These are phyloP conservation scores for Oehlia diaphana DNA, from an alignment of 192 early-diverging fungal genomes.

Conservation along the genomic window DNA sequence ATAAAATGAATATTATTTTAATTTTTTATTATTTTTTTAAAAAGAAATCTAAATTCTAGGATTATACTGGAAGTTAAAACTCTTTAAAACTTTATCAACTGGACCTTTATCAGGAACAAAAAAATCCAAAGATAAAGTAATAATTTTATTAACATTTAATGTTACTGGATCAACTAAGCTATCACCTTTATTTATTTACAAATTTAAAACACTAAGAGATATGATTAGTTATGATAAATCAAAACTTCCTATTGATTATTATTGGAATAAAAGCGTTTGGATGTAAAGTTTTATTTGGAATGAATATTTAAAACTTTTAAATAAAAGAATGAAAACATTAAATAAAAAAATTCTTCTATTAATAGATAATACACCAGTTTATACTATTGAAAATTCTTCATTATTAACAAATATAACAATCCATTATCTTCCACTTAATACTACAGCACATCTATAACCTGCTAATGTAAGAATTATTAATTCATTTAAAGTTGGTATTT, in stretches of 20 bases:
- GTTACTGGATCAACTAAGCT: background rate
- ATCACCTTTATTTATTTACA: background rate
- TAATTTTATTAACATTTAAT: background rate
- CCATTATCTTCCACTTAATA: background rate
- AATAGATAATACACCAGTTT: too few relatives aligned
- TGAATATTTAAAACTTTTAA: background rate
- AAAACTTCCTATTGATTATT: conserved; percentile 15
- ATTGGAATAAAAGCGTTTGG: background rate
- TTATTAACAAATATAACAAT: background rate
- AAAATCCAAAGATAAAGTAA: background rate
- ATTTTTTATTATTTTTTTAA: too few relatives aligned
- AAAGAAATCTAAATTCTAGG: too few relatives aligned
- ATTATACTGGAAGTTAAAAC: too few relatives aligned
- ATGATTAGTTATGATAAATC: conserved; percentile 6
- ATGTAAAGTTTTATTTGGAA: background rate
- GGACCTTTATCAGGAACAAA: too few relatives aligned
- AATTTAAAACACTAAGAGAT: background rate
- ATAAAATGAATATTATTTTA: too few relatives aligned
- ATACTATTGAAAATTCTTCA: background rate
- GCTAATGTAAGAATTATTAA: background rate
- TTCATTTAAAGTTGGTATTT: background rate
- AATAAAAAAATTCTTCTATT: too few relatives aligned
- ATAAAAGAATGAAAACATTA: too few relatives aligned
- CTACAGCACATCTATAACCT: background rate
- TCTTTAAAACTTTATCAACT: too few relatives aligned